Evolutionary conservation across 208 protist species (phyloP).

Genomic region (Leishmania major): DNA sequence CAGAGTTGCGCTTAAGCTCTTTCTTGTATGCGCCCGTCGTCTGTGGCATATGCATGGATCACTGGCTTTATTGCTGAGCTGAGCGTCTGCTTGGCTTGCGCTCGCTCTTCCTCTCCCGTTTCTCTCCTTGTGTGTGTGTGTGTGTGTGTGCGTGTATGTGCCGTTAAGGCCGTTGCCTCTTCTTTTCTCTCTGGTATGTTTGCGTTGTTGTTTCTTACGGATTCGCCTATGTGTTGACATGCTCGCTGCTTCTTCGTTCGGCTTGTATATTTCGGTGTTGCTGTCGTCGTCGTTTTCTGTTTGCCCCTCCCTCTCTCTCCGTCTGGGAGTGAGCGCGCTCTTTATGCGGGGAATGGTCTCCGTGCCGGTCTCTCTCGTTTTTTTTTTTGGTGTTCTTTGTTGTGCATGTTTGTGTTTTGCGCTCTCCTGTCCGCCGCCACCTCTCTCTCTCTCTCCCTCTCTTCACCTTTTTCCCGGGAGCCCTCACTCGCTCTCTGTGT

Average conservation of each 20-base stretch:
- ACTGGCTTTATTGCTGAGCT: not conserved
- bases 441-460: not conserved
- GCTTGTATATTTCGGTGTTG: not conserved
- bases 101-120: not conserved
- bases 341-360: no score
- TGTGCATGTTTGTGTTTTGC: not conserved
- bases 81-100: not conserved
- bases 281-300: not conserved
- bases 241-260: not conserved
- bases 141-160: not conserved
- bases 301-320: not conserved
- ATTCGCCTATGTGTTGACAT: not conserved
- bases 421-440: not conserved
- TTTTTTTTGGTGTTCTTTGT: not conserved
- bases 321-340: not conserved
- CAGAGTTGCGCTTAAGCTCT: not conserved
- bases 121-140: not conserved
- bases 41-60: not conserved
- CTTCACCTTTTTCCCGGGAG: not conserved
- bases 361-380: not conserved
- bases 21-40: not conserved
- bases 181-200: not conserved
- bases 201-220: not conserved
- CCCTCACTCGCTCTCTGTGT: not conserved
- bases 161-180: not conserved